Percentiles rank a stretch among this genome's conserved stretches.
phyloP scores from a whole-genome alignment of 345 rosid genomes.

The Crucihimalaya himalaica region DNA sequence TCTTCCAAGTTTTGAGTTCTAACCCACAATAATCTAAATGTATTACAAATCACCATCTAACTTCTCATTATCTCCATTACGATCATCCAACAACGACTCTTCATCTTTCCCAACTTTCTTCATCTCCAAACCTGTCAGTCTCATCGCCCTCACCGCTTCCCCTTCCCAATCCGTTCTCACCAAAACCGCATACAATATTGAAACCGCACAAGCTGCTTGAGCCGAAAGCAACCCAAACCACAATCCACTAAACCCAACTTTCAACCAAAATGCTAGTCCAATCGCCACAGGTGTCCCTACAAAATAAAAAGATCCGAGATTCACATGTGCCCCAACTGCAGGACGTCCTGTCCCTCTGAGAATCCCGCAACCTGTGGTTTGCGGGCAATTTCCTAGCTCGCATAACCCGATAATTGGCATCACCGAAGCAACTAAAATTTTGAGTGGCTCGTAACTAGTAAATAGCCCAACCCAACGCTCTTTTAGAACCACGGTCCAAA shows the following conservation, averaged over 20 bases:
- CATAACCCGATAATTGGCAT: slow-evolving; percentile 90
- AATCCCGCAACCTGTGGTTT: slow-evolving; percentile 95
- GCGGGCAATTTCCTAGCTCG: slow-evolving; percentile 95
- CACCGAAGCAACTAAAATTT: slow-evolving; percentile 70
- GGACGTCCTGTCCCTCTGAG: slow-evolving; percentile 91
- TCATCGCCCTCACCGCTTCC: slow-evolving; percentile 73
- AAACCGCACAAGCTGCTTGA: slow-evolving; percentile 78
- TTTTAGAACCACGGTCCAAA: slow-evolving; percentile 72
- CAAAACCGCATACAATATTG: slow-evolving; percentile 65
- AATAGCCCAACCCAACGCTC: slow-evolving; percentile 81
- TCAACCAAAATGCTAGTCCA: slow-evolving; percentile 73
- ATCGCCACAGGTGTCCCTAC: slow-evolving; percentile 96
- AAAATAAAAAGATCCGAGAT: slow-evolving; percentile 82
- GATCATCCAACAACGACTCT: slow-evolving; percentile 43
- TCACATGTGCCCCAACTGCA: slow-evolving; percentile 72
- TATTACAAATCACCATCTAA: slow-evolving; percentile 36
- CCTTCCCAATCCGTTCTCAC: slow-evolving; percentile 81
- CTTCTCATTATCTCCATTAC: slow-evolving; percentile 43
- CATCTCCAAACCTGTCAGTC: slow-evolving; percentile 54
- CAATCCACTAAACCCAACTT: slow-evolving; percentile 82
- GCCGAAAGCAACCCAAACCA: slow-evolving; percentile 93
- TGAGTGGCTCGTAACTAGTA: slow-evolving; percentile 61
- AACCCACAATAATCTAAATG: slow-evolving; percentile 5
- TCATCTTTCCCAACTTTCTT: slow-evolving; percentile 43
- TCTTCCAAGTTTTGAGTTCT: neutral